Conservation (phyloP, 345 rosid genomes). For the Geranium rotundifolium region DNA sequence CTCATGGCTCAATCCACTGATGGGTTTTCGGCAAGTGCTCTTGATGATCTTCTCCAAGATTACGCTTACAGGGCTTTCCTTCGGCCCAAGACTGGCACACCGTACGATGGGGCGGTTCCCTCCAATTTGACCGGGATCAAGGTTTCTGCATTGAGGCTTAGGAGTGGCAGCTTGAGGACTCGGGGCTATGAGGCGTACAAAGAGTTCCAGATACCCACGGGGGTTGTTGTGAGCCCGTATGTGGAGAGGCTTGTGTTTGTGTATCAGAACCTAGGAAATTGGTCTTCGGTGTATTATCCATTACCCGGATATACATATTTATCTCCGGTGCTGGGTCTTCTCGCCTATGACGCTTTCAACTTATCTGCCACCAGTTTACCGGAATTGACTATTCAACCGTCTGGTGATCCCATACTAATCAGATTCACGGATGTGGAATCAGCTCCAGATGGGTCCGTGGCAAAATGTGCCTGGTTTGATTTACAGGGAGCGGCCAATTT, state of each 20-base stretch:
- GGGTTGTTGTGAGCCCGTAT: conserved; percentile 41
- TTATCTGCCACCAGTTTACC: conserved; percentile 49
- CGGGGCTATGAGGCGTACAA: conserved; percentile 39
- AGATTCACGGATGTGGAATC: conserved; percentile 41
- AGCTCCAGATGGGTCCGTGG: conserved; percentile 42
- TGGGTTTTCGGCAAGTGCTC: conserved; percentile 26
- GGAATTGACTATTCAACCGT: conserved; percentile 29
- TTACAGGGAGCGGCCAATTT: conserved; percentile 44
- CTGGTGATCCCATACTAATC: conserved; percentile 43
- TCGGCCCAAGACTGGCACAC: conserved; percentile 63
- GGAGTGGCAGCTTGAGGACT: conserved; percentile 72
- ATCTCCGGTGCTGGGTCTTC: conserved; percentile 75
- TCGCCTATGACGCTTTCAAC: conserved; percentile 64
- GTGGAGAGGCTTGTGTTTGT: conserved; percentile 79
- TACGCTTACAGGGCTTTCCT: conserved; percentile 58
- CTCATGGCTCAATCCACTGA: conserved; percentile 25
- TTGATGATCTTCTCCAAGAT: conserved; percentile 82
- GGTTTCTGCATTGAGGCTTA: conserved; percentile 67
- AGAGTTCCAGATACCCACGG: conserved; percentile 48
- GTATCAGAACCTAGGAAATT: conserved; percentile 81
- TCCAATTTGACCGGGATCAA: conserved; percentile 59
- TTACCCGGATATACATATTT: conserved; percentile 42
- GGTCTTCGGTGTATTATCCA: conserved; percentile 55
- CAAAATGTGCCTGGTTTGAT: conserved; percentile 64
- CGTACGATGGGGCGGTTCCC: conserved; percentile 49